Conservation (phyloP, 768 basidiomycete genomes). For the Tephrocybe sp. region DNA sequence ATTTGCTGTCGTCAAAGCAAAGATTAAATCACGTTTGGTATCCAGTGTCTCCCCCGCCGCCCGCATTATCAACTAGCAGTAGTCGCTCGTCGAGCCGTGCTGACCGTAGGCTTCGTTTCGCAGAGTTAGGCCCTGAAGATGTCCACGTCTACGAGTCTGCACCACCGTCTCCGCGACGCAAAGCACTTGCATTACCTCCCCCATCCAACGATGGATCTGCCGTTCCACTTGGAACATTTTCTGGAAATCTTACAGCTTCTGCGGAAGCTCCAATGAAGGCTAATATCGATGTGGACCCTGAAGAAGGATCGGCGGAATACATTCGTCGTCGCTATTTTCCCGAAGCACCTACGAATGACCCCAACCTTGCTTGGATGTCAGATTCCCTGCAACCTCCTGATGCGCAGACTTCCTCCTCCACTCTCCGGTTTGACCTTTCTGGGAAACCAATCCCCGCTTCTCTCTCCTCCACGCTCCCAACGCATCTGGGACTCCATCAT, state of each 20-base stretch:
- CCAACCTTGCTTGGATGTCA: conserved; percentile 81
- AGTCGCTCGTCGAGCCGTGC: conserved; percentile 63
- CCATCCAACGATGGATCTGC: conserved; percentile 38
- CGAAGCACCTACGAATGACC: conserved; percentile 60
- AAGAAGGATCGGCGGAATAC: conserved; percentile 79
- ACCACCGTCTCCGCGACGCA: conserved; percentile 71
- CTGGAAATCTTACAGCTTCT: conserved; percentile 24
- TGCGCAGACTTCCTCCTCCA: conserved; percentile 30
- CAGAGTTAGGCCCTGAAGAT: conserved; percentile 70
- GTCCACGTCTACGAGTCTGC: conserved; percentile 83
- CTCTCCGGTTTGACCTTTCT: conserved; percentile 78
- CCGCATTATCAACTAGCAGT: conserved; percentile 47
- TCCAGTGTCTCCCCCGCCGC: conserved; percentile 36
- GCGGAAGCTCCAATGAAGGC: not conserved
- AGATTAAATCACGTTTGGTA: conserved; percentile 9
- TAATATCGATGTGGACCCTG: conserved; percentile 31
- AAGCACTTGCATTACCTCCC: conserved; percentile 58
- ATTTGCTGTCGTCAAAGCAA: not conserved
- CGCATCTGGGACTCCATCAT: conserved; percentile 88
- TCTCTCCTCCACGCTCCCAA: conserved; percentile 62
- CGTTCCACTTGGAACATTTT: conserved; percentile 41
- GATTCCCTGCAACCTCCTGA: conserved; percentile 26
- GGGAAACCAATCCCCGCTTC: conserved; percentile 65
- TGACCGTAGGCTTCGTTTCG: conserved; percentile 69
- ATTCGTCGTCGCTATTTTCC: conserved; percentile 88